Percentiles rank a stretch among this genome's conserved stretches.
Conservation (phyloP, 2,329 filamentous ascomycete genomes). For the Ophiostoma sp. region DNA sequence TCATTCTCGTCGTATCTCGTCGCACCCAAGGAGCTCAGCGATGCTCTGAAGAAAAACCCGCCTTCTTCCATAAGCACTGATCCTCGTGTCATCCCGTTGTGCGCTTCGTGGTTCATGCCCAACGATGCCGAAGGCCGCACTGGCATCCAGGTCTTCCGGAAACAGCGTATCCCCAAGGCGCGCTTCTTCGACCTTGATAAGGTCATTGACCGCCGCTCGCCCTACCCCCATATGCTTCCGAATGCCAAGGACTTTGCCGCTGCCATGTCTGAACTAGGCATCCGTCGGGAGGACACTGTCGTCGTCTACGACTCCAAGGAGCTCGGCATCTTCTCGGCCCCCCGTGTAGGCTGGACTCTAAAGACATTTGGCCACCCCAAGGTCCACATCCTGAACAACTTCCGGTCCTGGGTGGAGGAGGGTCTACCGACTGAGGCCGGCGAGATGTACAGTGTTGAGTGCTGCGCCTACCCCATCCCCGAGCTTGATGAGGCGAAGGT, state of each 20-base stretch:
- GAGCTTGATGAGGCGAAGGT: conserved; percentile 59
- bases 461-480: conserved; percentile 59
- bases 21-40: conserved; percentile 72
- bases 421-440: conserved; percentile 79
- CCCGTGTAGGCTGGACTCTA: conserved; percentile 89
- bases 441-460: conserved; percentile 61
- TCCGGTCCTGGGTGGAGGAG: conserved; percentile 84
- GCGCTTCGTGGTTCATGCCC: conserved; percentile 92
- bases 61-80: conserved; percentile 73
- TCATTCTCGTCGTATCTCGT: conserved; percentile 78
- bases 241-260: conserved; percentile 72
- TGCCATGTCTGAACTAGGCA: conserved; percentile 84
- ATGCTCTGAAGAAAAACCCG: conserved; percentile 77
- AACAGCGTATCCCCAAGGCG: conserved; percentile 78
- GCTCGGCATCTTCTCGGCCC: conserved; percentile 88
- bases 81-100: conserved; percentile 80
- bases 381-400: conserved; percentile 93
- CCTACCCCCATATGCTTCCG: conserved; percentile 96
- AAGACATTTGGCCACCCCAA: conserved; percentile 81
- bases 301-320: conserved; percentile 94
- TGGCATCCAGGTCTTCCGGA: conserved; percentile 73
- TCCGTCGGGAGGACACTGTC: conserved; percentile 78
- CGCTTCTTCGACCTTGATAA: conserved; percentile 96
- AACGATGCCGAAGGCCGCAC: conserved; percentile 69
- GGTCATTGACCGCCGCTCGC: conserved; percentile 78